phyloP scores from a whole-genome alignment of 2,329 filamentous ascomycete genomes.

The Metarhizium rileyi region DNA sequence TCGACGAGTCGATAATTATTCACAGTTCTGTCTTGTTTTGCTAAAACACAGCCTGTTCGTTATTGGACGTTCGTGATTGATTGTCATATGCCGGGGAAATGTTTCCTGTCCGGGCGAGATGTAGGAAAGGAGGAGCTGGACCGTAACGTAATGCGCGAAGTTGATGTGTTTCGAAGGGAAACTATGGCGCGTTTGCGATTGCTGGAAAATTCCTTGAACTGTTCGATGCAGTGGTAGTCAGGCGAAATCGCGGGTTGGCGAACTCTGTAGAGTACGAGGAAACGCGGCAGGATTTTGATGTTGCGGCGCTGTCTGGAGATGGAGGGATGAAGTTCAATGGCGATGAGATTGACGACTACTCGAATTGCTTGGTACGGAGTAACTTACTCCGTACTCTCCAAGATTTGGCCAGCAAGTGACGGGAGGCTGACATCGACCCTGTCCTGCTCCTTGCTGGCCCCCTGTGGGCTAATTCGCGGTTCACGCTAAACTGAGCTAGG shows the following conservation, averaged over 20 bases:
- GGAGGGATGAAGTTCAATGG: constrained; percentile 1
- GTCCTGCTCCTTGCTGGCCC: not conserved
- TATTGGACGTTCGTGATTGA: not conserved
- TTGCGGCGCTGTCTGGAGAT: not conserved
- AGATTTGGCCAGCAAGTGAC: not conserved
- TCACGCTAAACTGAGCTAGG: not conserved
- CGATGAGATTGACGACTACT: not conserved
- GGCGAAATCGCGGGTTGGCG: not conserved
- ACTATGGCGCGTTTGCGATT: not conserved
- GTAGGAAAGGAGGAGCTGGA: not conserved
- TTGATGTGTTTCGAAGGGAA: not conserved
- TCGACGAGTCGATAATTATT: not conserved
- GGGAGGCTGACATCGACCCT: not conserved
- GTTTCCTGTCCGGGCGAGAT: not conserved
- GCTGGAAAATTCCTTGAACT: not conserved
- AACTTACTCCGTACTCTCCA: no score
- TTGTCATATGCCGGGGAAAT: not conserved
- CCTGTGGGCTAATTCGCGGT: not conserved
- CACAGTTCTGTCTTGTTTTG: not conserved
- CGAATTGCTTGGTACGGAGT: no score
- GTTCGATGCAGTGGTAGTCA: not conserved
- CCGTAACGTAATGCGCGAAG: not conserved
- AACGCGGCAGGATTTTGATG: not conserved
- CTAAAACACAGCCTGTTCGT: not conserved
- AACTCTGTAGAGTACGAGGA: not conserved